phyloP scores from a whole-genome alignment of 208 protist genomes.

The Leishmania tarentolae region DNA sequence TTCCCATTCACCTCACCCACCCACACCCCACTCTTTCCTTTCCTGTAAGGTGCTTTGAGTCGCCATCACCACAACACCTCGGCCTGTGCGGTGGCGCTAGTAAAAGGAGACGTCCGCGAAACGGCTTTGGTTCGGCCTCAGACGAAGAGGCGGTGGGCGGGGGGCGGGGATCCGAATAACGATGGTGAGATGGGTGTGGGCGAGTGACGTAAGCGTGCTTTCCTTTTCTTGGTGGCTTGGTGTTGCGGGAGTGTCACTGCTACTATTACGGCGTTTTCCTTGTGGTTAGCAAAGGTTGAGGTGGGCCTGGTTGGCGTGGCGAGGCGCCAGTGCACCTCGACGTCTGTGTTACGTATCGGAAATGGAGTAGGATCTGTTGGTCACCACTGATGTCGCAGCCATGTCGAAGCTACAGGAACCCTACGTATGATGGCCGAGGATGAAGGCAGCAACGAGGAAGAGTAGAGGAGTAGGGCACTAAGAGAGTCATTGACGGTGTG shows the following conservation, averaged over 20 bases:
- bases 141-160: neutral
- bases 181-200: neutral
- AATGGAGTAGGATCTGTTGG: neutral
- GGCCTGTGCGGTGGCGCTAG: neutral
- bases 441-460: neutral
- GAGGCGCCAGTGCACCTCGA: neutral
- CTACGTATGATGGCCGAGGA: neutral
- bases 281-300: neutral
- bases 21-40: neutral
- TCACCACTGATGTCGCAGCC: neutral
- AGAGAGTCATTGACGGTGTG: conserved; percentile 4
- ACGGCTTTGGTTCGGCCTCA: neutral
- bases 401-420: neutral
- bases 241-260: neutral
- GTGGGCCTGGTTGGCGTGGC: neutral
- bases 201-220: neutral
- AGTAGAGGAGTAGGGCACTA: conserved; percentile 3
- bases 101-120: neutral
- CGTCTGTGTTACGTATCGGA: neutral
- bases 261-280: neutral
- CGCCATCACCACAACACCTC: neutral
- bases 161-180: neutral
- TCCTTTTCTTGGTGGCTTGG: neutral
- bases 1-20: too few species aligned
- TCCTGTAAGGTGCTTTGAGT: neutral